Evolutionary conservation across 805 yeast species (phyloP).

Genomic region (Wickerhamomyces sydowiorum): DNA sequence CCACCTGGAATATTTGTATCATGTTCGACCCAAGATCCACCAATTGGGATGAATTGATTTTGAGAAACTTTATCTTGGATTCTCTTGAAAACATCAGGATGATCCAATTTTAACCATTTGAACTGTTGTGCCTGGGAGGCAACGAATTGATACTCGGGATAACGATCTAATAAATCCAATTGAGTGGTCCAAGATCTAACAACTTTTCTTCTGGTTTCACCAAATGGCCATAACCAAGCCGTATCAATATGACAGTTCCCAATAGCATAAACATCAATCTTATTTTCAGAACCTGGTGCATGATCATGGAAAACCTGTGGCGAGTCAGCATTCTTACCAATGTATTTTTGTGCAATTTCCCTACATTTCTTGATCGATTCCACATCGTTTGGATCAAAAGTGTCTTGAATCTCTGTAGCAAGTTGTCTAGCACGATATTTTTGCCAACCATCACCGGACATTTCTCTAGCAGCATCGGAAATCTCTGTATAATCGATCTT

Average conservation of each 20-base stretch:
- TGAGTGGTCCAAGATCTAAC: slow-evolving; percentile 96
- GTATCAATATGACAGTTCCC: slow-evolving; percentile 98
- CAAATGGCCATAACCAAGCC: slow-evolving; percentile 99
- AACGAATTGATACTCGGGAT: slow-evolving; percentile 90
- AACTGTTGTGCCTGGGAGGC: slow-evolving; percentile 97
- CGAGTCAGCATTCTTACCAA: slow-evolving; percentile 64
- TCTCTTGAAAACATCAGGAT: slow-evolving; percentile 69
- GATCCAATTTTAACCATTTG: slow-evolving; percentile 83
- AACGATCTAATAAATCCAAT: slow-evolving; percentile 72
- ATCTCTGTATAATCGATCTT: slow-evolving; percentile 81
- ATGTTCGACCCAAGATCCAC: slow-evolving; percentile 98
- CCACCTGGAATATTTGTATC: slow-evolving; percentile 96
- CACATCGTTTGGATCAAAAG: slow-evolving; percentile 68
- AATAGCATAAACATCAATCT: slow-evolving; percentile 67
- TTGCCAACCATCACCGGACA: slow-evolving; percentile 71
- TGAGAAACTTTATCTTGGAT: slow-evolving; percentile 56
- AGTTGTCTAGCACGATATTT: slow-evolving; percentile 75
- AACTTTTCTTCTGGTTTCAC: slow-evolving; percentile 87
- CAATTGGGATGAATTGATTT: slow-evolving; percentile 82
- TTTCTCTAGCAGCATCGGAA: slow-evolving; percentile 87
- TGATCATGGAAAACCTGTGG: slow-evolving; percentile 53
- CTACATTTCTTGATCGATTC: slow-evolving; percentile 58
- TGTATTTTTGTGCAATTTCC: slow-evolving; percentile 50
- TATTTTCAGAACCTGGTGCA: slow-evolving; percentile 24
- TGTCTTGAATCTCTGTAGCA: slow-evolving; percentile 78